Conservation (phyloP, 1,284 basidiomycete genomes). For the Fistulinella cinereoalba region DNA sequence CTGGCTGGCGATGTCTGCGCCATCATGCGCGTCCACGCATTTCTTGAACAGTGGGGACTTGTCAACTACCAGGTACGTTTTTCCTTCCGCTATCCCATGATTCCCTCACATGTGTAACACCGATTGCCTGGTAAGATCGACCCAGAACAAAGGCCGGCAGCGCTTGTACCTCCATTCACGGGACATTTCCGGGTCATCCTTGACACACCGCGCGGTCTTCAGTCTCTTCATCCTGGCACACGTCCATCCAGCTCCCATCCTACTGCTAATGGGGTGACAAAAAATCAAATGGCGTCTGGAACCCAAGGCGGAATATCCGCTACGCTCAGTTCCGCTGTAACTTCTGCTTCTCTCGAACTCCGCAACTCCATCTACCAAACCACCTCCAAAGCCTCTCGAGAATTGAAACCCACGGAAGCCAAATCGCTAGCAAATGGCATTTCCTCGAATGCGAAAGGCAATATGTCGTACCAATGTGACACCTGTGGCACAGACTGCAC, state of each 20-base stretch:
- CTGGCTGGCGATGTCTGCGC: slow-evolving; percentile 98
- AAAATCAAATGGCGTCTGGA: slow-evolving; percentile 41
- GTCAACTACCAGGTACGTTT: slow-evolving; percentile 91
- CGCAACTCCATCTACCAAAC: slow-evolving; percentile 88
- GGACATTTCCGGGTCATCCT: slow-evolving; percentile 98
- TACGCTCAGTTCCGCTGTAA: slow-evolving; percentile 1
- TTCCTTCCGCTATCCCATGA: slow-evolving; percentile 16
- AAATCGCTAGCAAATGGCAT: slow-evolving; percentile 58
- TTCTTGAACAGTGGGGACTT: slow-evolving; percentile 98
- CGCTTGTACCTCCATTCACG: slow-evolving; percentile 95
- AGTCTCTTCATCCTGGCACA: slow-evolving; percentile 92
- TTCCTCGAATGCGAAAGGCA: slow-evolving; percentile 45
- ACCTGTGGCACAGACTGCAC: slow-evolving; percentile 90
- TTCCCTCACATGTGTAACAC: slow-evolving; percentile 4
- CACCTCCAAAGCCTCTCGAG: slow-evolving; percentile 53
- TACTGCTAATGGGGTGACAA: slow-evolving; percentile 50
- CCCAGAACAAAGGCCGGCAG: slow-evolving; percentile 91
- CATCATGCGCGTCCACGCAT: slow-evolving; percentile 98
- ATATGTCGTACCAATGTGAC: slow-evolving; percentile 47
- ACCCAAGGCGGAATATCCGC: slow-evolving; percentile 44
- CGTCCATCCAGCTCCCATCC: slow-evolving; percentile 49
- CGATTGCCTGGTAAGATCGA: slow-evolving; percentile 68
- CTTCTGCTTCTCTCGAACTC: slow-evolving; percentile 74
- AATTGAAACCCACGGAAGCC: slow-evolving; percentile 52
- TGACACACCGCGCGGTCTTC: slow-evolving; percentile 94